Conservation (phyloP, 768 basidiomycete genomes). For the Royoungia palumana region DNA sequence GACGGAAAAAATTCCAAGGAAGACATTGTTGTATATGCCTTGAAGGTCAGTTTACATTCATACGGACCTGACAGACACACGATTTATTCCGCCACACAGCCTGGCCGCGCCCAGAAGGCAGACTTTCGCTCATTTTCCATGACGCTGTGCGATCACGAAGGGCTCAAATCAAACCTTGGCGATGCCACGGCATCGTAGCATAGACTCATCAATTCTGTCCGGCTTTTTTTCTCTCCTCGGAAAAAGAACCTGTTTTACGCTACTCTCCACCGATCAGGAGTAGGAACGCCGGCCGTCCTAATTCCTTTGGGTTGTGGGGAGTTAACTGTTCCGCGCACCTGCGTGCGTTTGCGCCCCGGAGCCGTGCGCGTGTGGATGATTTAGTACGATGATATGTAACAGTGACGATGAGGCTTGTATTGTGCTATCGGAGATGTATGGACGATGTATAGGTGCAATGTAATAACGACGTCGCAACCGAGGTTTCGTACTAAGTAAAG, state of each 20-base stretch:
- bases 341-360: constrained; percentile 8
- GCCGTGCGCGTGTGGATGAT: constrained; percentile 9
- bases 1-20: constrained; percentile 24
- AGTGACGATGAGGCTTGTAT: background rate
- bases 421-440: constrained; percentile 7
- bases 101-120: constrained; percentile 43
- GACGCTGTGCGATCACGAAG: constrained; percentile 39
- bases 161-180: constrained; percentile 18
- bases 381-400: constrained; percentile 22
- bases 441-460: constrained; percentile 7
- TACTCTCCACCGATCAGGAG: constrained; percentile 13
- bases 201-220: background rate
- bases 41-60: constrained; percentile 46
- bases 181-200: constrained; percentile 15
- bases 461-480: background rate
- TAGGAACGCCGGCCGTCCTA: constrained; percentile 22
- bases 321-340: constrained; percentile 6
- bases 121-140: constrained; percentile 55
- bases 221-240: background rate
- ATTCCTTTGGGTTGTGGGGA: constrained; percentile 14
- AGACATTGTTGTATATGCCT: constrained; percentile 58
- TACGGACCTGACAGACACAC: background rate
- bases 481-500: no score
- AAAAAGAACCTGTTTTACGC: background rate
- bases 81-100: constrained; percentile 15